Conservation (phyloP, 2,329 filamentous ascomycete species). For the Pezizomycotina sp. region DNA sequence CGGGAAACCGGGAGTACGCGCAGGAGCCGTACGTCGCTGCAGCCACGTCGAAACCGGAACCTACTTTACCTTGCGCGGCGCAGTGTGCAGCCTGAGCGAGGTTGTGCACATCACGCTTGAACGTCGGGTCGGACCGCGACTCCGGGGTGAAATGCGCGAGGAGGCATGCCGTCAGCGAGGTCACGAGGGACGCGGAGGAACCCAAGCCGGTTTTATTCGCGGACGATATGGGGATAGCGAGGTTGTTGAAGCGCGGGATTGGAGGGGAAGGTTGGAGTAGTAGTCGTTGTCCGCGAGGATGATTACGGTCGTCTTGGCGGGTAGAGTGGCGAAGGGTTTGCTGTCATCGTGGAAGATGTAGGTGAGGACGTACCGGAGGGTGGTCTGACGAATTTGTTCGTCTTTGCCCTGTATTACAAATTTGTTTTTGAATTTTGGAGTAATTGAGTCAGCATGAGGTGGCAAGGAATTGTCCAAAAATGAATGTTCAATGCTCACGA, state of each 20-base stretch:
- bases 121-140: constrained; percentile 14
- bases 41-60: constrained; percentile 88
- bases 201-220: constrained; percentile 94
- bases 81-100: constrained; percentile 87
- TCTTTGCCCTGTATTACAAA: not conserved
- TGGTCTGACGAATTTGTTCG: constrained; percentile 87
- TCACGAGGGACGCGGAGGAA: constrained; percentile 86
- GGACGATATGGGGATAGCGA: constrained; percentile 54
- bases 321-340: constrained; percentile 37
- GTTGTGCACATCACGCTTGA: constrained; percentile 52
- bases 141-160: constrained; percentile 56
- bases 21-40: constrained; percentile 85
- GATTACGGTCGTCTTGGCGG: constrained; percentile 47
- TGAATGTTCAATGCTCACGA: too few species aligned
- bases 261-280: constrained; percentile 54
- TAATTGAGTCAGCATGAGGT: too few species aligned
- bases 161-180: constrained; percentile 61
- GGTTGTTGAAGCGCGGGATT: constrained; percentile 51
- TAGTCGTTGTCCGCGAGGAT: constrained; percentile 94
- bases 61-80: constrained; percentile 89
- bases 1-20: constrained; percentile 82
- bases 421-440: too few species aligned
- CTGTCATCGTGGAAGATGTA: too few species aligned
- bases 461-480: too few species aligned
- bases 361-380: constrained; percentile 57